A percentile compares a stretch with the other conserved stretches of the same genome.
These are phyloP conservation scores for Phoma sp. DNA, from an alignment of 2,329 filamentous ascomycete species.

Conservation along the genomic window DNA sequence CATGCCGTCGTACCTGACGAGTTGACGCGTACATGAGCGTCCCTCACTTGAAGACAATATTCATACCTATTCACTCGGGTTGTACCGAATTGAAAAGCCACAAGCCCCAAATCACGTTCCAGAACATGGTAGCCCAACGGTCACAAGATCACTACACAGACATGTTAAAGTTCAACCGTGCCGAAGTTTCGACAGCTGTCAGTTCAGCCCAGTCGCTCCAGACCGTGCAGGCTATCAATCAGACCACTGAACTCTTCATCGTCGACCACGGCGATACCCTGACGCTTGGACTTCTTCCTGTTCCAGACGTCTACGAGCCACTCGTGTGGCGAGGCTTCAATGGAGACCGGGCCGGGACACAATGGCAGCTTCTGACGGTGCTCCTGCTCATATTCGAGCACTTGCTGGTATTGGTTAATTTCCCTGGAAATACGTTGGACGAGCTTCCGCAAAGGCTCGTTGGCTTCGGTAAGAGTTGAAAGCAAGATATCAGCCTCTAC, in stretches of 20 bases:
- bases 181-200: constrained; percentile 5
- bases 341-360: constrained; percentile 32
- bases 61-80: neutral
- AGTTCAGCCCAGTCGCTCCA: constrained; percentile 12
- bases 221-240: constrained; percentile 16
- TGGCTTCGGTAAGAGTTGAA: neutral
- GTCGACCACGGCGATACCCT: constrained; percentile 24
- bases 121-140: constrained; percentile 21
- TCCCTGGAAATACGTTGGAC: constrained; percentile 31
- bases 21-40: neutral
- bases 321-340: constrained; percentile 29
- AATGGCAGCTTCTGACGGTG: constrained; percentile 33
- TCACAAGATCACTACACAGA: constrained; percentile 2
- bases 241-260: constrained; percentile 7
- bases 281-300: constrained; percentile 29
- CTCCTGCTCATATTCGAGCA: constrained; percentile 33
- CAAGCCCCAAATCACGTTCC: constrained; percentile 8
- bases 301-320: constrained; percentile 33
- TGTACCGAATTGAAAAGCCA: neutral
- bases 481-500: constrained; percentile 17
- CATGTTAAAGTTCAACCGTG: constrained; percentile 15
- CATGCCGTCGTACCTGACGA: neutral
- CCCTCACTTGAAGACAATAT: neutral
- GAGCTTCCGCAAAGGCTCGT: constrained; percentile 20
- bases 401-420: constrained; percentile 25